Percentiles rank a stretch among this genome's conserved stretches.
Conservation (phyloP, 805 yeast species). For the Nakazawaea siamensis region DNA sequence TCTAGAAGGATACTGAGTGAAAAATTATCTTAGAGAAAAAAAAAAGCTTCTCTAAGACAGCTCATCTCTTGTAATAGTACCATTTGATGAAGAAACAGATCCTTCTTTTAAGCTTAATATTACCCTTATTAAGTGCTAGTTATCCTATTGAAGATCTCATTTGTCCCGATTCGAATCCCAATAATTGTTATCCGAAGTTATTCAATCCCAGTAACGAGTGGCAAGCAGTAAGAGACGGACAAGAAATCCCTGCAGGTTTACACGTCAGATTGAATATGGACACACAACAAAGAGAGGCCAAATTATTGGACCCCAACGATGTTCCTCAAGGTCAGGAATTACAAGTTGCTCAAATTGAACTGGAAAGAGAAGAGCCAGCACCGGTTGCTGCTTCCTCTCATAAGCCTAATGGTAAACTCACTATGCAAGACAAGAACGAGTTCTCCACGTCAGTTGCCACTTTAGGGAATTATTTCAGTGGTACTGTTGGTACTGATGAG, state of each 20-base stretch:
- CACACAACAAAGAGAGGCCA: slow-evolving; percentile 67
- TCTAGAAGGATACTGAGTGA: background rate
- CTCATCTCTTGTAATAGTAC: too few species aligned
- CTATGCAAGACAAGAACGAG: slow-evolving; percentile 2
- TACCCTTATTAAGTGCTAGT: too few species aligned
- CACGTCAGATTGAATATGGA: slow-evolving; percentile 70
- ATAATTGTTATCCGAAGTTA: slow-evolving; percentile 52
- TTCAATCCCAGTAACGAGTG: slow-evolving; percentile 64
- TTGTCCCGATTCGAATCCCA: slow-evolving; percentile 32
- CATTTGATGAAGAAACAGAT: too few species aligned
- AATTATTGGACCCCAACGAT: slow-evolving; percentile 29
- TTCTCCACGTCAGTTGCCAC: background rate
- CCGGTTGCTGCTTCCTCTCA: slow-evolving; percentile 1
- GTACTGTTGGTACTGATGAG: background rate
- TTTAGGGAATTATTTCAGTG: background rate
- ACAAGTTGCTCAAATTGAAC: slow-evolving; percentile 12
- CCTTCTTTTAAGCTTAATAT: too few species aligned
- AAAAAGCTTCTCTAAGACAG: background rate
- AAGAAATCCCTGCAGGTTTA: slow-evolving; percentile 71
- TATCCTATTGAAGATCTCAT: slow-evolving; percentile 17
- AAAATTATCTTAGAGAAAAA: background rate
- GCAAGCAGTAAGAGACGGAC: slow-evolving; percentile 64
- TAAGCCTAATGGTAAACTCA: slow-evolving; percentile 4
- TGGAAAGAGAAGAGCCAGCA: slow-evolving; percentile 1
- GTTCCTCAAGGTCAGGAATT: slow-evolving; percentile 9